Evolutionary conservation across 1,284 basidiomycete species (phyloP), one percentile per base, ranked within the genome.

Genomic region (Ganoderma boninense): DNA sequence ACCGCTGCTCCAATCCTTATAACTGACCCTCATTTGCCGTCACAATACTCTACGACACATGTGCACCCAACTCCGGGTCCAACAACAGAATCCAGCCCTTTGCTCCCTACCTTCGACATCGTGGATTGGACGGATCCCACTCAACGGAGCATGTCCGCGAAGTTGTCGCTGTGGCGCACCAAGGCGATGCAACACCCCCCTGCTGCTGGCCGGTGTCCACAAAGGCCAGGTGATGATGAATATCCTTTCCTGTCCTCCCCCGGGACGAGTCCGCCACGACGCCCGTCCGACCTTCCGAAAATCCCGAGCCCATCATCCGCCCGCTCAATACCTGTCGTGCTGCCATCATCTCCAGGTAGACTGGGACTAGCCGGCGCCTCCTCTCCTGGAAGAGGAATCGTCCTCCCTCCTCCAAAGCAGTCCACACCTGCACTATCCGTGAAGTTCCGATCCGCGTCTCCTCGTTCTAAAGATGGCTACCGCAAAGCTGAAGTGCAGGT

Each of bases 81-180:
- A 11, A 42, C 73, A 0, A 23, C 46, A 14, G 68, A 68, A 69
- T 57, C 72, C 74, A 61, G 79, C 66, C 77, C 78, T 38, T 71
- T 72, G 49, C 82, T 89, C 43, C 91, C 92, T 0, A 77, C 77
- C 13, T 90, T 94, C 72, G 86, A 87, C 23, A 76, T 90, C 8
- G 73, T 84, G 11, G 89, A 94, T 73, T 93, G 92, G 92, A 92
- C 89, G 26, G 82, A 84, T 63, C 77, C 82, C 18, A 80, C 79
- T 32, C 78, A 83, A 67, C 76, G 79, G 49, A 79, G 76, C 35
- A 81, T 82, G 52, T 87, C 87, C 13, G 82, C 86, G 29, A 90
- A 87, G 77, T 71, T 90, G 23, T 90, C 91, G 0, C 81, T 82
- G 14, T 94, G 93, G 92, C 84, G 90, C 60, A 85, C 81, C 23